Evolutionary conservation across 306 rosid species (phyloP).

Genomic region (Lathyrus tuberosus): DNA sequence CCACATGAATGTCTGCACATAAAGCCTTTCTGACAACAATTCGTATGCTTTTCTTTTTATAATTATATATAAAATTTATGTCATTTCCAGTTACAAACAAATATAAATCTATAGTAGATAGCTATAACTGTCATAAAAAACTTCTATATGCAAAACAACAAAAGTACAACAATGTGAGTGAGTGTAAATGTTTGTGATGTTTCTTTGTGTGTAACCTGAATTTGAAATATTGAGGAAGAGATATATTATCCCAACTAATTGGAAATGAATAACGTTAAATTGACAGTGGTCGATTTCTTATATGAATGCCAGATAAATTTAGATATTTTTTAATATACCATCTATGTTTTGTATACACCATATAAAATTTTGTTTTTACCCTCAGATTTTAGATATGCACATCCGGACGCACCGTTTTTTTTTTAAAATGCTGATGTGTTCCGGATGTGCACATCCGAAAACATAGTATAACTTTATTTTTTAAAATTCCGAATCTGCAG

Average conservation of each 20-base stretch:
- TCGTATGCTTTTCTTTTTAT: background rate
- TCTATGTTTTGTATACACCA: too few species aligned
- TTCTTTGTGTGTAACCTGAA: background rate
- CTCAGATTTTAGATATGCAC: too few species aligned
- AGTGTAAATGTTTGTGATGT: background rate
- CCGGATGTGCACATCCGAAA: too few species aligned
- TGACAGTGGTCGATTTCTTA: background rate
- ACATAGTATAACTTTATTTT: too few species aligned
- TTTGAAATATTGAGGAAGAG: background rate
- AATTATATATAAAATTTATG: constrained; percentile 1
- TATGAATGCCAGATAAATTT: background rate
- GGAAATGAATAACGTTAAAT: background rate
- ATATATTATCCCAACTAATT: background rate
- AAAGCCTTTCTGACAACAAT: constrained; percentile 23
- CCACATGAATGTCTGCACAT: constrained; percentile 44
- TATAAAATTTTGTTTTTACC: too few species aligned
- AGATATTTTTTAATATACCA: too few species aligned
- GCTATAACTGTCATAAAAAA: background rate
- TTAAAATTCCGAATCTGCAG: too few species aligned
- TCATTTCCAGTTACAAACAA: constrained; percentile 26
- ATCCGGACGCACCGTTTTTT: too few species aligned
- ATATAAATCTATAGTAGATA: background rate
- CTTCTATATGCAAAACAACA: constrained; percentile 27
- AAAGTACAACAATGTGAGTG: constrained; percentile 1
- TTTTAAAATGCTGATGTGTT: too few species aligned